Base-by-base conservation (phyloP, 1,139 yeast species). In the Yamadazyma songkhlaensis region DNA sequence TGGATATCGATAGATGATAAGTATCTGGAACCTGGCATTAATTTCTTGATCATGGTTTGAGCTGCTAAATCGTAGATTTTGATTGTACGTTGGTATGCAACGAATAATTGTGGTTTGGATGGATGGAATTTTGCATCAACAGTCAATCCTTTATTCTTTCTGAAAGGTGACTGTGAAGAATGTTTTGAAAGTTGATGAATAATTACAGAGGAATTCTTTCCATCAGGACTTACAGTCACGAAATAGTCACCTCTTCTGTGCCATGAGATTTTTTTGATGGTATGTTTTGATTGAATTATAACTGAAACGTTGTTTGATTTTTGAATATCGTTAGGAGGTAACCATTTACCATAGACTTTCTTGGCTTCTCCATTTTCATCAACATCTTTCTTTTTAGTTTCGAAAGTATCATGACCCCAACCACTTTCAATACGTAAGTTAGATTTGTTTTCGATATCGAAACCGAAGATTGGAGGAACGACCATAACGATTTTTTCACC, bases 61-160 rank as follows among this genome's bases (percentile, higher is more conserved):
- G 84, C 88, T 23, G 95, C 79, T 56, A 92, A 75, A 61, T 92
- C 96, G 62, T 92, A 92, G 40, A 92, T 79, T 53, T 96, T 81
- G 50, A 92, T 76, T 51, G 89, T 87, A 56, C 97, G 77, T 67
- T 92, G 98, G 8, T 96, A 86, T 49, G 95, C 92, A 35, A 94
- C 97, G 56, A 87, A 86, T 46, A 92, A 73, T 57, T 88, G 95
- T 13, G 99, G 98, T 55, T 87, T 83, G 67, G 87, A 83, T 20
- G 99, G 98, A 64, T 92, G 99, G 79, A 92, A 92, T 62, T 84
- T 85, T 46, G 96, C 97, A 59, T 88, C 96, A 82, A 89, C 89
- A 32, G 90, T 83, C 45, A 90, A 83, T 47, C 99, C 99, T 69
- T 87, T 87, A 27, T 95, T 79, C 62, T 88, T 88, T 51, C 81